A percentile compares a stretch with the other conserved stretches of the same genome.
These are phyloP conservation scores for Reutealis trisperma DNA, from an alignment of 345 rosid genomes.

Conservation along the genomic window DNA sequence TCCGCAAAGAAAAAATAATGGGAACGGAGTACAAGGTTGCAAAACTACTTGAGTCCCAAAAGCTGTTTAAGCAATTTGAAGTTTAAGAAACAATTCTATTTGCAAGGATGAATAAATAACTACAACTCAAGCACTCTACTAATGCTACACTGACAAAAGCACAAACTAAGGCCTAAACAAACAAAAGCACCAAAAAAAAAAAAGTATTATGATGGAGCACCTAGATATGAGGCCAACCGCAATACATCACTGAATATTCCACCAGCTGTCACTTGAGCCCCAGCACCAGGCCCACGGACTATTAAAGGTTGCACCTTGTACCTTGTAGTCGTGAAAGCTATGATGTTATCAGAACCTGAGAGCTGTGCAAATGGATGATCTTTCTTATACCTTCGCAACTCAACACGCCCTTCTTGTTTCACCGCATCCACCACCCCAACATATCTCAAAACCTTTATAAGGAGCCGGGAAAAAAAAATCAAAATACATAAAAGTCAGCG, in stretches of 20 bases:
- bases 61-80: not conserved
- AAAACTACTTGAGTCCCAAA: constrained; percentile 2
- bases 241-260: constrained; percentile 91
- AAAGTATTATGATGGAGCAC: constrained; percentile 75
- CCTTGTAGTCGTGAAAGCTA: constrained; percentile 90
- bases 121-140: not conserved
- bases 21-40: not conserved
- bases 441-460: constrained; percentile 73
- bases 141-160: not conserved
- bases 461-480: not conserved
- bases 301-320: constrained; percentile 91
- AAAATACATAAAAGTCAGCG: not conserved
- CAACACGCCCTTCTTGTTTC: constrained; percentile 64
- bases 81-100: not conserved
- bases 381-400: constrained; percentile 71
- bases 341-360: constrained; percentile 89
- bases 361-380: constrained; percentile 92
- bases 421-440: constrained; percentile 88
- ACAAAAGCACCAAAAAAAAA: not conserved
- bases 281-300: constrained; percentile 98
- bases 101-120: not conserved
- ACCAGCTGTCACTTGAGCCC: constrained; percentile 98
- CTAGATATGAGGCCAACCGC: constrained; percentile 88
- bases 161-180: not conserved
- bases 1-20: not conserved